Base-by-base conservation (phyloP, 31 red algal species). In the Bonnemaisonia californica region DNA sequence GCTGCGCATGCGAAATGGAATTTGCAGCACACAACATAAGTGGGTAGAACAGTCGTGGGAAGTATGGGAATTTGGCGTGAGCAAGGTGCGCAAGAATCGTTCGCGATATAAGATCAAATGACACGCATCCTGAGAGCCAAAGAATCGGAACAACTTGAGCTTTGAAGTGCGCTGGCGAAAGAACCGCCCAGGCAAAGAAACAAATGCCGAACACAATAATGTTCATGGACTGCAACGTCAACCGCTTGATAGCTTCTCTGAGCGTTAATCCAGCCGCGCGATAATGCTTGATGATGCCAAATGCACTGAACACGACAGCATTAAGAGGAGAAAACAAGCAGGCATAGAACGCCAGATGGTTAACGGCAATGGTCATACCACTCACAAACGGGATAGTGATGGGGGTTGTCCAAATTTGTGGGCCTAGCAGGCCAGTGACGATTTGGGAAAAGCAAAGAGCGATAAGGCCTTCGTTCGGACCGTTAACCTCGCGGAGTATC, bases 401-500 rank as follows among this genome's bases (percentile, higher is more conserved):
- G 1, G 70, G 63, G 24, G 5, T 33, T 31, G 36, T 62, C 95
- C 95, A 98, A 30, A 98, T 73, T 13, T 34, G 26, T 3, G 92
- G 84, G 22, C 95, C 95, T 8, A 84, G 56, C 4, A 85, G 51
- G 12, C 76, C 91, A 3, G 92, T 95, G 45, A 92, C 5, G 35
- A 91, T 36, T 36, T 94, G 78, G 4, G 95, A 24, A 16, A 38
- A 22, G 60, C 87, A 81, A 63, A 98, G 86, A n/a, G 83, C 22
- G 40, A 98, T 61, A 22, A 98, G 32, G 22, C 95, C 95, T 68
- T 98, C 95, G 62, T 94, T 98, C 2, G 95, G 89, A n/a, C 95
- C 95, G 54, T 98, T 98, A 36, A 98, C 41, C 56, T 92, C 83
- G 33, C 95, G 95, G 9, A 98, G 92, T 4, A 95, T 76, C 77